Evolutionary conservation across 2,329 filamentous ascomycete genomes (phyloP).

Genomic region (Penicillium sp.): DNA sequence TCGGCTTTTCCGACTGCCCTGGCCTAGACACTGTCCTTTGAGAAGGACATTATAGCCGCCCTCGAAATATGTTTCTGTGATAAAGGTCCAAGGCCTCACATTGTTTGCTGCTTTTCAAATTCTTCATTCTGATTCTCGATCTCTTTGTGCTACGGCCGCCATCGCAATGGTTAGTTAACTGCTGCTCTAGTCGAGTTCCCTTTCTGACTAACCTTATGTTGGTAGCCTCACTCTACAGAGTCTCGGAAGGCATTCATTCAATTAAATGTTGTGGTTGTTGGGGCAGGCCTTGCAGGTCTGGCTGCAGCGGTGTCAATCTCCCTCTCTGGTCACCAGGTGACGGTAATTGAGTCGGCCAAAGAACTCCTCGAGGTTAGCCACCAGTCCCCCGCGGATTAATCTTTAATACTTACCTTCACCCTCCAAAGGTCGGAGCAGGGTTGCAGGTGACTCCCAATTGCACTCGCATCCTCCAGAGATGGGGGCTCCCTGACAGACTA

Average conservation of each 20-base stretch:
- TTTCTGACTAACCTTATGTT: not conserved
- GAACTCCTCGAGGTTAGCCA: not conserved
- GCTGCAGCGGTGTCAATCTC: not conserved
- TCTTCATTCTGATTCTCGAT: not conserved
- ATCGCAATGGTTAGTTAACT: not conserved
- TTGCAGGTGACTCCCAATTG: not conserved
- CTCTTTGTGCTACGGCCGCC: not conserved
- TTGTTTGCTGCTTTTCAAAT: not conserved
- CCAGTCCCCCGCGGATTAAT: not conserved
- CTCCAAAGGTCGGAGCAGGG: not conserved
- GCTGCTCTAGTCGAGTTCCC: not conserved
- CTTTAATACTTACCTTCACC: not conserved
- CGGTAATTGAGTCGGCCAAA: not conserved
- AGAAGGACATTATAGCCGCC: not conserved
- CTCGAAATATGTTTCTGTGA: not conserved
- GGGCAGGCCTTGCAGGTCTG: not conserved
- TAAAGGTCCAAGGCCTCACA: not conserved
- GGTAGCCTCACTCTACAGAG: not conserved
- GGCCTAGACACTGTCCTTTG: not conserved
- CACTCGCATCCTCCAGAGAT: not conserved
- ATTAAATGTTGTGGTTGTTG: not conserved
- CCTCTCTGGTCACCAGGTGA: not conserved
- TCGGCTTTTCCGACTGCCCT: not conserved
- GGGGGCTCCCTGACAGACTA: not conserved
- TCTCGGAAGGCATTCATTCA: not conserved